Percentiles rank a stretch among this genome's conserved stretches.
These are phyloP conservation scores for Cyberlindnera xylosilytica DNA, from an alignment of 805 yeast genomes.

Conservation along the genomic window DNA sequence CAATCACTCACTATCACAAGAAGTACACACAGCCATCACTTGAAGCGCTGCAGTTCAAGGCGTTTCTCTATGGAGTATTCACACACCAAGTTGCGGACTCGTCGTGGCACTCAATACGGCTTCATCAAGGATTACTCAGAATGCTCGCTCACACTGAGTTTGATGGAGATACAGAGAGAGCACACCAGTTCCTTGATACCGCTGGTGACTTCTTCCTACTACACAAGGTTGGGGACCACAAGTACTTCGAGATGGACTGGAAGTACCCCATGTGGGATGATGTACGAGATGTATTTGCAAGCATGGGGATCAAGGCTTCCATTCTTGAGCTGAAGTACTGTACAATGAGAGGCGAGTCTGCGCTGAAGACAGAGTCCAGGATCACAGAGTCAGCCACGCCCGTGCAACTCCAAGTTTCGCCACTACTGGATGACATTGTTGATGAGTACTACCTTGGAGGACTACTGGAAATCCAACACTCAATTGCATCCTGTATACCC, in stretches of 20 bases:
- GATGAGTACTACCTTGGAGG: slow-evolving; percentile 55
- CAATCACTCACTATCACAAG: slow-evolving; percentile 39
- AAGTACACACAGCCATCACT: slow-evolving; percentile 6
- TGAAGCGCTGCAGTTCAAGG: slow-evolving; percentile 37
- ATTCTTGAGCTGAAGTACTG: slow-evolving; percentile 42
- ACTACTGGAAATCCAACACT: slow-evolving; percentile 40
- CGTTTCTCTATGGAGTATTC: slow-evolving; percentile 56
- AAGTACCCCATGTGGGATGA: slow-evolving; percentile 31
- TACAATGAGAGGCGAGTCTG: slow-evolving; percentile 53
- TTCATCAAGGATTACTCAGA: slow-evolving; percentile 52
- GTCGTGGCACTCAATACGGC: slow-evolving; percentile 62
- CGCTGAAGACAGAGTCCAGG: slow-evolving; percentile 43
- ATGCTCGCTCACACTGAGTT: slow-evolving; percentile 53
- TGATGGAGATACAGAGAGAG: slow-evolving; percentile 42
- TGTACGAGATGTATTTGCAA: slow-evolving; percentile 20
- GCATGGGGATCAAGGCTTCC: slow-evolving; percentile 33
- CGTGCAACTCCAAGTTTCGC: slow-evolving; percentile 32
- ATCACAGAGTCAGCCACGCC: slow-evolving; percentile 6
- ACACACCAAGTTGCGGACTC: slow-evolving; percentile 64
- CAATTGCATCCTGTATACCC: slow-evolving; percentile 37
- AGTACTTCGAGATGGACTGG: slow-evolving; percentile 35
- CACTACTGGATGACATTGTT: slow-evolving; percentile 39
- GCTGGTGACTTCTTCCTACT: slow-evolving; percentile 61
- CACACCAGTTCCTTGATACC: slow-evolving; percentile 56
- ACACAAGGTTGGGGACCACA: slow-evolving; percentile 31